Evolutionary conservation across 2,329 filamentous ascomycete genomes (phyloP).

Genomic region (Beauveria australis): DNA sequence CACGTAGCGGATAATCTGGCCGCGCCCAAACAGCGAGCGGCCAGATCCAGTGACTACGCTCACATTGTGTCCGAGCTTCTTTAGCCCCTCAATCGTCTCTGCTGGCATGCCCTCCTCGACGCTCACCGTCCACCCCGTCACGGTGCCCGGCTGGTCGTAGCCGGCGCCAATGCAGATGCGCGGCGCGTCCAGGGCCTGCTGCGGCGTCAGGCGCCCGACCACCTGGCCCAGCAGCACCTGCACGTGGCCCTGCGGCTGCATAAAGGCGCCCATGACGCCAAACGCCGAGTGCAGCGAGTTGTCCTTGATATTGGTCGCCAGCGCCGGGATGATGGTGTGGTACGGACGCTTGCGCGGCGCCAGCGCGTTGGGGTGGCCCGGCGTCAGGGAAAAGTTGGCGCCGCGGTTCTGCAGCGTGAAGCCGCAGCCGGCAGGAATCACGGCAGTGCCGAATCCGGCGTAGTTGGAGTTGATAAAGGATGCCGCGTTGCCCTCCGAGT

Average conservation of each 20-base stretch:
- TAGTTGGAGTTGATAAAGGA: conserved; percentile 98
- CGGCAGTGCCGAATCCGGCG: conserved; percentile 76
- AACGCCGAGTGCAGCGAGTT: conserved; percentile 75
- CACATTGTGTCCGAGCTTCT: conserved; percentile 64
- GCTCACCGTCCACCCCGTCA: conserved; percentile 57
- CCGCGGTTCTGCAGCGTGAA: conserved; percentile 94
- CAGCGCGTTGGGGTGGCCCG: conserved; percentile 69
- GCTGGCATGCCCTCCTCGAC: conserved; percentile 75
- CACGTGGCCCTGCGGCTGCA: conserved; percentile 95
- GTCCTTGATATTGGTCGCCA: conserved; percentile 72
- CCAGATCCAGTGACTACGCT: conserved; percentile 56
- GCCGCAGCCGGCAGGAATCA: conserved; percentile 77
- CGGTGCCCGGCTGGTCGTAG: conserved; percentile 52
- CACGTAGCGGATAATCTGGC: conserved; percentile 76
- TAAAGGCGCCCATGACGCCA: conserved; percentile 97
- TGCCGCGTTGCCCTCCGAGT: conserved; percentile 77
- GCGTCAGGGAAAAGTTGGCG: conserved; percentile 69
- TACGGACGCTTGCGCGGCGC: conserved; percentile 83
- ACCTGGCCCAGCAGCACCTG: conserved; percentile 89
- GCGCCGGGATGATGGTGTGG: conserved; percentile 92
- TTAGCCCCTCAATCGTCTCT: conserved; percentile 59
- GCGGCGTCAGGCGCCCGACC: conserved; percentile 71
- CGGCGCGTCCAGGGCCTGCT: conserved; percentile 83
- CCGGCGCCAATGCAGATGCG: conserved; percentile 79
- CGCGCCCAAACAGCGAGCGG: conserved; percentile 70